These are phyloP conservation scores for Wallacemonas sp. DNA, from an alignment of 208 protist genomes.

Conservation along the genomic window DNA sequence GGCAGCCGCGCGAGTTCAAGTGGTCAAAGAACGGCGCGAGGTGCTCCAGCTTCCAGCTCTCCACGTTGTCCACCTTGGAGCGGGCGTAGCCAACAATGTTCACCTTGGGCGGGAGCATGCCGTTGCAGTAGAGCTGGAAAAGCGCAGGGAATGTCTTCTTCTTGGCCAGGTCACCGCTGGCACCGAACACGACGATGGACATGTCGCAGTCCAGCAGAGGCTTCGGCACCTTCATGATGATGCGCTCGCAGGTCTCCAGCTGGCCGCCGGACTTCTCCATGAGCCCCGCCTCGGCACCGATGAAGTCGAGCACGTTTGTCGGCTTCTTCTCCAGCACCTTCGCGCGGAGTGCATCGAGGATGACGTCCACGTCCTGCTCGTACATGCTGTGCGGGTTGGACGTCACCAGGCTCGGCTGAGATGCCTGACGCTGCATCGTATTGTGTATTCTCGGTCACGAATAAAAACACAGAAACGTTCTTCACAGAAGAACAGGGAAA, in stretches of 20 bases:
- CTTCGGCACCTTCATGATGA: slow-evolving; percentile 47
- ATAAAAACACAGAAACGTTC: slow-evolving; percentile 2
- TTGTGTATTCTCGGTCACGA: not conserved
- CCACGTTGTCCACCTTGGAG: slow-evolving; percentile 68
- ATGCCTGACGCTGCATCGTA: not conserved
- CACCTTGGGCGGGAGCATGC: slow-evolving; percentile 64
- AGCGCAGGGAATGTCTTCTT: slow-evolving; percentile 94
- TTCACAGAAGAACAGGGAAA: slow-evolving; percentile 22
- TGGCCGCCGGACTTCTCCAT: slow-evolving; percentile 24
- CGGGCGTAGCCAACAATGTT: slow-evolving; percentile 92
- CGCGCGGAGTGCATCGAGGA: slow-evolving; percentile 67
- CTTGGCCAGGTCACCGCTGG: slow-evolving; percentile 91
- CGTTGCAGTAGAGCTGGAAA: slow-evolving; percentile 88
- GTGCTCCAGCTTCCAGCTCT: slow-evolving; percentile 70
- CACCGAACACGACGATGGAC: slow-evolving; percentile 89
- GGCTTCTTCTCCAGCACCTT: slow-evolving; percentile 56
- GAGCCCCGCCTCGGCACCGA: slow-evolving; percentile 35
- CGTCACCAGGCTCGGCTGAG: not conserved
- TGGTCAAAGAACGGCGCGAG: slow-evolving; percentile 63
- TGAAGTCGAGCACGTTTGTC: slow-evolving; percentile 56
- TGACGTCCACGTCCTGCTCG: slow-evolving; percentile 51
- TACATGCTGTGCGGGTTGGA: slow-evolving; percentile 29
- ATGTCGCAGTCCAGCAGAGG: slow-evolving; percentile 58
- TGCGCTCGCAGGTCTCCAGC: slow-evolving; percentile 38
- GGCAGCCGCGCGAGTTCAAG: slow-evolving; percentile 42